These are phyloP conservation scores for Fusarium sp. DNA, from an alignment of 2,329 filamentous ascomycete species.

Conservation along the genomic window DNA sequence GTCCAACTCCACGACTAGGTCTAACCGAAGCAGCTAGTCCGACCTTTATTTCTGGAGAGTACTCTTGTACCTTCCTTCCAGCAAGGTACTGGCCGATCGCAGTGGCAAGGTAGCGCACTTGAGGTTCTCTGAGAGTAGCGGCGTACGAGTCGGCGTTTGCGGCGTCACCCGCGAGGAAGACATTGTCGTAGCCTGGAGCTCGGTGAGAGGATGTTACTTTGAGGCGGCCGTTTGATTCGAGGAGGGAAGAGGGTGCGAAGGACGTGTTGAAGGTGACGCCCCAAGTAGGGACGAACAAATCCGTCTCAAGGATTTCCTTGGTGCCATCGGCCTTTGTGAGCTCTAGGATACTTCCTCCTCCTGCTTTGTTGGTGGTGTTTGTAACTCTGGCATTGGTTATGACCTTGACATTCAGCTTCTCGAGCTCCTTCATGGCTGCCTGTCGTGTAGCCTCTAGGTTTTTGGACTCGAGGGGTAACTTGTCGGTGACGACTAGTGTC, in stretches of 20 bases:
- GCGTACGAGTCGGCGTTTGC: not conserved
- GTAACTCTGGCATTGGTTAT: not conserved
- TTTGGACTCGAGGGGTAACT: not conserved
- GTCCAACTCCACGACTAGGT: constrained; percentile 2
- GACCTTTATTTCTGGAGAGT: not conserved
- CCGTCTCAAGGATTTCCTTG: not conserved
- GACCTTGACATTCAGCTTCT: not conserved
- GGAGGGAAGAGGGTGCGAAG: not conserved
- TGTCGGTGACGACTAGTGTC: not conserved
- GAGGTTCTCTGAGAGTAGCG: not conserved
- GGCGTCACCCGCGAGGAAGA: not conserved
- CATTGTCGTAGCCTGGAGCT: not conserved
- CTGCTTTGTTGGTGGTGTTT: not conserved
- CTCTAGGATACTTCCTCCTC: not conserved
- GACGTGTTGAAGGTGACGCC: not conserved
- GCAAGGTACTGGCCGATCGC: not conserved
- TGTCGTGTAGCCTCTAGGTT: not conserved
- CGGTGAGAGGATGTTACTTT: not conserved
- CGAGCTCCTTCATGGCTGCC: not conserved
- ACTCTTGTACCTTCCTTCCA: not conserved
- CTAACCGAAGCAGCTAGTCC: not conserved
- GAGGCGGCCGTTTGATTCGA: not conserved
- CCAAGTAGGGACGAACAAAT: not conserved
- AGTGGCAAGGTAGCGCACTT: not conserved
- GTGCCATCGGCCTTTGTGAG: not conserved